Evolutionary conservation across 2,329 filamentous ascomycete species (phyloP).

Genomic region (Xylariaceae sp.): DNA sequence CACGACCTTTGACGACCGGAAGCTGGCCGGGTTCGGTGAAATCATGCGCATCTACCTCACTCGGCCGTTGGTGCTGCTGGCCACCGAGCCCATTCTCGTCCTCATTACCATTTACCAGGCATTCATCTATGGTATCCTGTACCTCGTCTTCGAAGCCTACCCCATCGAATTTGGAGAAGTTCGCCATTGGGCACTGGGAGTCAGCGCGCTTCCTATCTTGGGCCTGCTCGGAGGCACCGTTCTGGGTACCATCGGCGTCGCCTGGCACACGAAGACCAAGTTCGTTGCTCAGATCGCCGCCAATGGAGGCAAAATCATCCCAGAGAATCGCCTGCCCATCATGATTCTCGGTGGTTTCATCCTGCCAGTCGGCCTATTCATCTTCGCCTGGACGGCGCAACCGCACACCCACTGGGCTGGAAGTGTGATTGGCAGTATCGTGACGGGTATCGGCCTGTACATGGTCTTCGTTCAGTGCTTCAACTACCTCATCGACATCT

Average conservation of each 20-base stretch:
- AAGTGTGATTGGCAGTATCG: slow-evolving; percentile 14
- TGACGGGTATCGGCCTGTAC: slow-evolving; percentile 14
- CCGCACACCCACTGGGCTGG: slow-evolving; percentile 10
- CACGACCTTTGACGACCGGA: slow-evolving; percentile 9
- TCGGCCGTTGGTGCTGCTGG: slow-evolving; percentile 34
- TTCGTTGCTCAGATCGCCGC: slow-evolving; percentile 6
- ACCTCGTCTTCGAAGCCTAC: slow-evolving; percentile 43
- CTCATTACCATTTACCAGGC: slow-evolving; percentile 41
- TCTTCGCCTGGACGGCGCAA: slow-evolving; percentile 11
- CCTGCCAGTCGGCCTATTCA: slow-evolving; percentile 12
- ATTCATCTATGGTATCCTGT: slow-evolving; percentile 43
- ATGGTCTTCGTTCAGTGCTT: slow-evolving; percentile 19
- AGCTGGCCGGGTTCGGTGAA: slow-evolving; percentile 6
- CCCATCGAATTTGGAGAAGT: slow-evolving; percentile 42
- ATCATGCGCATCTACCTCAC: slow-evolving; percentile 14
- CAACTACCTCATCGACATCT: slow-evolving; percentile 16
- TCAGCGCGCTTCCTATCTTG: slow-evolving; percentile 42
- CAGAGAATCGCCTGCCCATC: slow-evolving; percentile 10
- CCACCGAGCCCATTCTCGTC: slow-evolving; percentile 43
- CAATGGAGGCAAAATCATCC: slow-evolving; percentile 13
- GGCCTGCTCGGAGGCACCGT: slow-evolving; percentile 41
- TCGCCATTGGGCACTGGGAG: slow-evolving; percentile 38
- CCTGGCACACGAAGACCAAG: slow-evolving; percentile 17
- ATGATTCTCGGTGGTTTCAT: slow-evolving; percentile 15
- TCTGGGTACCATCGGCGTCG: slow-evolving; percentile 13